phyloP scores from a whole-genome alignment of 2,329 filamentous ascomycete species.

The Neonectria sp. region DNA sequence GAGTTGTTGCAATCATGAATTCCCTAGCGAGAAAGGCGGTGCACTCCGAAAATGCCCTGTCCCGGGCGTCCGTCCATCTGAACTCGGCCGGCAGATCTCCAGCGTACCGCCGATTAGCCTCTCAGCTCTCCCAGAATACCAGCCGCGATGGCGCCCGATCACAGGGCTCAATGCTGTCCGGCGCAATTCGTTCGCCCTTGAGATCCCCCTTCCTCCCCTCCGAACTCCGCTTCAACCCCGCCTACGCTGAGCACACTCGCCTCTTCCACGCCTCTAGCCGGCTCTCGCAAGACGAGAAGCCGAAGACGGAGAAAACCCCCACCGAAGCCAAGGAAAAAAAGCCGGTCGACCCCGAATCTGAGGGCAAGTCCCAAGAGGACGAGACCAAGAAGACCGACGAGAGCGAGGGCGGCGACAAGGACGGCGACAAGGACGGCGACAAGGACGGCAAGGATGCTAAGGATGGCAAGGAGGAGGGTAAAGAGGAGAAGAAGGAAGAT shows the following conservation, averaged over 20 bases:
- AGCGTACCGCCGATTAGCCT: constrained; percentile 64
- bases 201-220: constrained; percentile 62
- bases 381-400: constrained; percentile 61
- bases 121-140: constrained; percentile 51
- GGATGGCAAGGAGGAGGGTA: constrained; percentile 62
- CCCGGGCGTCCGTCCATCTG: constrained; percentile 57
- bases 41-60: constrained; percentile 59
- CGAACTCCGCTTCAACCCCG: constrained; percentile 53
- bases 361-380: constrained; percentile 56
- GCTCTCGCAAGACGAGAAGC: constrained; percentile 53
- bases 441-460: constrained; percentile 60
- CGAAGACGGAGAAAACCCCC: constrained; percentile 50
- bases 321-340: constrained; percentile 60
- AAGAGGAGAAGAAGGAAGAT: constrained; percentile 75
- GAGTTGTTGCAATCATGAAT: constrained; percentile 59
- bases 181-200: constrained; percentile 55
- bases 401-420: too few relatives aligned
- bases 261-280: constrained; percentile 52
- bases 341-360: constrained; percentile 52
- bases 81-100: constrained; percentile 61
- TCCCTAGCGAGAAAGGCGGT: constrained; percentile 61
- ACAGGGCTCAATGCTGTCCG: constrained; percentile 46
- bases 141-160: constrained; percentile 46
- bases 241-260: constrained; percentile 48
- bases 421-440: constrained; percentile 43